Conservation (phyloP, 2,329 filamentous ascomycete species). For the Exophiala sp. region DNA sequence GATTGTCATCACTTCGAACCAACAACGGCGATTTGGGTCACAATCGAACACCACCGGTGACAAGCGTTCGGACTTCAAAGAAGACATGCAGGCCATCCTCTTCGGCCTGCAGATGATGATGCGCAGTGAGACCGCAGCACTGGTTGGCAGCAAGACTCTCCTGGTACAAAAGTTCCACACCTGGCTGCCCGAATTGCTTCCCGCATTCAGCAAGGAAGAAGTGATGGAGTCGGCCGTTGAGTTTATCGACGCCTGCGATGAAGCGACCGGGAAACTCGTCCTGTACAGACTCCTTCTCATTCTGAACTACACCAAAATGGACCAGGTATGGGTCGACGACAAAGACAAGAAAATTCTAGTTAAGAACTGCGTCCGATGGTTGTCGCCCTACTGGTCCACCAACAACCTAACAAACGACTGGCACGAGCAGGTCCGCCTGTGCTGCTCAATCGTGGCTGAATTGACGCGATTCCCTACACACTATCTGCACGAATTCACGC, state of each 20-base stretch:
- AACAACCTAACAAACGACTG: slow-evolving; percentile 76
- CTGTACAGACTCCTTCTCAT: slow-evolving; percentile 91
- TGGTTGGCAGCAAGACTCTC: slow-evolving; percentile 91
- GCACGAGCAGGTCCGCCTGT: slow-evolving; percentile 87
- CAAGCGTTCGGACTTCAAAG: slow-evolving; percentile 62
- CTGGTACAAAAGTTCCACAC: slow-evolving; percentile 95
- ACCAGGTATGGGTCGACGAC: slow-evolving; percentile 70
- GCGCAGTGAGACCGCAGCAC: slow-evolving; percentile 75
- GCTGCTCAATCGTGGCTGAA: slow-evolving; percentile 86
- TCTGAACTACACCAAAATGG: slow-evolving; percentile 78
- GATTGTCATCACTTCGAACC: slow-evolving; percentile 82
- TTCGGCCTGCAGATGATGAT: slow-evolving; percentile 86
- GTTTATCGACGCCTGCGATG: slow-evolving; percentile 85
- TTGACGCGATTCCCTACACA: slow-evolving; percentile 75
- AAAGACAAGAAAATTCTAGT: slow-evolving; percentile 72
- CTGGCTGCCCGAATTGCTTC: slow-evolving; percentile 87
- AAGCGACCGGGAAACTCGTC: slow-evolving; percentile 85
- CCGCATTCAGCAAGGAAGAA: slow-evolving; percentile 73
- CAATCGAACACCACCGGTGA: slow-evolving; percentile 48
- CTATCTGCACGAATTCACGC: slow-evolving; percentile 83
- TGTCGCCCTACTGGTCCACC: slow-evolving; percentile 87
- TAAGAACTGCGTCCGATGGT: slow-evolving; percentile 82
- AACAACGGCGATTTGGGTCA: slow-evolving; percentile 76
- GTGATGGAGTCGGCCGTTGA: slow-evolving; percentile 88
- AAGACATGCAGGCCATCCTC: slow-evolving; percentile 82